Base-by-base conservation (phyloP, 257 asterid species). In the Solanum tarijense region DNA sequence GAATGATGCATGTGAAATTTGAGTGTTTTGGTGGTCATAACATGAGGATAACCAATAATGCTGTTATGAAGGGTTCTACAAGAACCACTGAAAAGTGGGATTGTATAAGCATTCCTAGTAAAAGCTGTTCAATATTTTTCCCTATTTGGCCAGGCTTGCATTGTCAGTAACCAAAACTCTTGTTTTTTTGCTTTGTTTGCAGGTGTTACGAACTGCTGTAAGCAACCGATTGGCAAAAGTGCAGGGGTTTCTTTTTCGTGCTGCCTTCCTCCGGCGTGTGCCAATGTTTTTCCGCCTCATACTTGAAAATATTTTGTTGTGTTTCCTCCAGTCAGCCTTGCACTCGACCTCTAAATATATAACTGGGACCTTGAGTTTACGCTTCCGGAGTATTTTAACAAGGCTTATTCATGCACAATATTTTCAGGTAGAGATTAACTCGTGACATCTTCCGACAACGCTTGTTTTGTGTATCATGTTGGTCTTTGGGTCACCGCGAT, bases 141-240 rank as follows among this genome's bases (percentile, higher is more conserved):
- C 58, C 21, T 76, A 36, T 38, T 76, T 11, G 83, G 60, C 60
- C 23, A 76, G 83, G 34, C 34, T 76, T 39, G 58, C 58, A 38
- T 76, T 76, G 60, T 31, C 83, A n/a, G 83, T 39, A 23, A 38
- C 60, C 23, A 7, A 38, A n/a, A 76, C 60, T 74, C 35, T n/a
- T 76, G 83, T 36, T 55, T 36, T 86, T 86, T 73, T 71, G 60
- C 32, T 62, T 68, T 83, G 48, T 68, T 88, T 91, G 89, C 95
- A 97, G 99, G 98, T 96, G 58, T 91, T 92, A 88, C 96, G 99
- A 88, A 92, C 99, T 88, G 94, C 96, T 89, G 95, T 95, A 79
- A 97, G 99, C 95, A 97, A 96, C 91, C 94, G 99, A 94, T 90
- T 97, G 85, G 99, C 99, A 85, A 96, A 96, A 93, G 99, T 97